Base-by-base conservation (phyloP, 1,284 basidiomycete genomes). In the Cystobasidium slooffiae region DNA sequence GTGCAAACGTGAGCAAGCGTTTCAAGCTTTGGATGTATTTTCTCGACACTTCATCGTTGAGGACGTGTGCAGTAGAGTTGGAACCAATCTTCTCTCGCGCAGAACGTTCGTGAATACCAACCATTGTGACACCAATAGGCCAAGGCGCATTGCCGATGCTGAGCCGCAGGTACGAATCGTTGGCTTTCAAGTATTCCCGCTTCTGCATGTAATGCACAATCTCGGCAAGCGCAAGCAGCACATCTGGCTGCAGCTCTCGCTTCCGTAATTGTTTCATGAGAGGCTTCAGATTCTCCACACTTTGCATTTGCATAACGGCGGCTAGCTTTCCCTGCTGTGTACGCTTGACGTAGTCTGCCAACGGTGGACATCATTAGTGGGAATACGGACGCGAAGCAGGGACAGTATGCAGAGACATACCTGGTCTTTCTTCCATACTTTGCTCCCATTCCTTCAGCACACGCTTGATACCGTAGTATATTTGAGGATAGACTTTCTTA, bases 91-190 rank as follows among this genome's bases (percentile, higher is more conserved):
- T 98, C 82, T 98, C 94, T 79, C 95, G 89, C 0, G 94, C 95
- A 1, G 93, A 95, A 81, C 97, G 91, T 83, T 97, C 96, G 84
- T 99, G 97, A 77, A 99, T 86, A 93, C 93, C 92, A 94, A 84
- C 96, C 91, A 96, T 96, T 75, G 97, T 99, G 6, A 99, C 97
- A 69, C 97, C 97, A 80, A 99, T 98, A 0, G 97, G 97, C 97
- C 97, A 99, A 0, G 97, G 95, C 0, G 97, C 96, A 81, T 97
- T 99, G 18, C 97, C 97, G 76, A 99, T 99, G 4, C 92, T 95
- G 44, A 99, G 85, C 31, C 96, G 91, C 18, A 99, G 88, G 82
- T 99, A 99, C 0, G 94, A 91, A 81, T 99, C 97, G 80, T 99
- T 99, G 0, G 97, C 97, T 74, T 86, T 88, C 80, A 97, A 91